Base-by-base conservation (phyloP, 129 eudicot genomes). In the Centaurea solstitialis region DNA sequence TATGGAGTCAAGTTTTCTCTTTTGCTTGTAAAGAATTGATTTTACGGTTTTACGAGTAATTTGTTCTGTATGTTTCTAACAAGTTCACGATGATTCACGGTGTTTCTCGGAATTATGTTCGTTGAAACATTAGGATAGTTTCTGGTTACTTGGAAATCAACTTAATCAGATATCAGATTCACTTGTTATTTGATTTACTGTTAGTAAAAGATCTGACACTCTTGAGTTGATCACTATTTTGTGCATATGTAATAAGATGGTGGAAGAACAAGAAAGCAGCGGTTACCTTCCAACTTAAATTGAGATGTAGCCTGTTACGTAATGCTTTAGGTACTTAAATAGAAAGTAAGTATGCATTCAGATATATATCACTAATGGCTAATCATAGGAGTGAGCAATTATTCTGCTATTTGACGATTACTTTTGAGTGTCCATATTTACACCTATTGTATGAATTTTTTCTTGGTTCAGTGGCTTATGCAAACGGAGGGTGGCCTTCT, bases 401-500 rank as follows among this genome's bases (percentile, higher is more conserved):
- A 12, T 12, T 47, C 12, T 47, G 13, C 59, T 47, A 47, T 12
- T 47, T 11, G 59, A 47, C 12, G 59, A 50, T 50, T 15, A 18
- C 62, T 50, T 50, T 50, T 50, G 62, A 50, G 62, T 12, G 61
- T 13, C 5, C 61, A 20, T 53, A 53, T 53, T 53, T 53, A 53
- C 64, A 53, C 22, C 4, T 50, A 50, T 15, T 53, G 6, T 53
- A 53, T 53, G 64, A 53, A 17, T 53, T 22, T 28, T 23, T 61
- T 26, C 30, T 26, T 38, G 67, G 33, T 79, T 43, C 84, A 94
- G 98, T 90, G 92, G 96, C 98, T 94, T 85, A 80, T 92, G 96
- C 98, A 97, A 70, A 92, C 91, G 64, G 98, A 94, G 75, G 91
- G 83, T 39, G 97, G 97, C 10, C 89, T 70, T 66, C 76, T 94